Evolutionary conservation across 108 stramenopile species (phyloP), one percentile per base, ranked within the genome.

Genomic region (Licmophora abbreviata): DNA sequence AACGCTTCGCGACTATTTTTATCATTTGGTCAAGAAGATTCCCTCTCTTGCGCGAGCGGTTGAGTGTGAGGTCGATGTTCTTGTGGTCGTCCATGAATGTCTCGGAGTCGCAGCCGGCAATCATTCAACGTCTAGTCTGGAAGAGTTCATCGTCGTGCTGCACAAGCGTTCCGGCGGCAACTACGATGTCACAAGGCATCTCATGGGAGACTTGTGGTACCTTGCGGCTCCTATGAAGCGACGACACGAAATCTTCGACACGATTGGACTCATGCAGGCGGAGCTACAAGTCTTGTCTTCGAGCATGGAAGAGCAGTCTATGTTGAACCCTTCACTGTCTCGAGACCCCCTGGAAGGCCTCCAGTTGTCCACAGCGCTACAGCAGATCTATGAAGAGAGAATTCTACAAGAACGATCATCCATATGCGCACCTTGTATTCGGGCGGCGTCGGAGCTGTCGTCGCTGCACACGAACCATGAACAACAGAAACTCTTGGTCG

Each of bases 71-170:
- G 65, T 85, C 28, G 69, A 74, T 32, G 64, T 79, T 29, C 55
- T 90, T 4, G 48, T 63, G 23, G 61, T 68, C 0, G 65, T 85
- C 44, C 63, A 62, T 36, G 77, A 82, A 42, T 60, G 67, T 21
- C 44, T 73, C 41, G 56, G 69, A 28, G 55, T 79, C 3, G 80
- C 77, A 1, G 81, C 68, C n/a, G 69, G 58, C 29, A 37, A 64
- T 22, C 58, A 59, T 0, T 72, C 67, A 9, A 59, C 59, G 30
- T 74, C 69, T 27, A 65, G 59, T 34, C 36, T 76, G 12, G 76
- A 80, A 27, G 74, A 78, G 25, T 85, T 80, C 28, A 78, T 80
- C 24, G 25, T 85, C 44, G 83, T 83, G 3, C 40, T 90, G 1
- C 83, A 90, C 66, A 85, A 83, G 49, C 63, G 72, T 29, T 55